phyloP scores from a whole-genome alignment of 257 asterid genomes.

The Knoxia roxburghii region DNA sequence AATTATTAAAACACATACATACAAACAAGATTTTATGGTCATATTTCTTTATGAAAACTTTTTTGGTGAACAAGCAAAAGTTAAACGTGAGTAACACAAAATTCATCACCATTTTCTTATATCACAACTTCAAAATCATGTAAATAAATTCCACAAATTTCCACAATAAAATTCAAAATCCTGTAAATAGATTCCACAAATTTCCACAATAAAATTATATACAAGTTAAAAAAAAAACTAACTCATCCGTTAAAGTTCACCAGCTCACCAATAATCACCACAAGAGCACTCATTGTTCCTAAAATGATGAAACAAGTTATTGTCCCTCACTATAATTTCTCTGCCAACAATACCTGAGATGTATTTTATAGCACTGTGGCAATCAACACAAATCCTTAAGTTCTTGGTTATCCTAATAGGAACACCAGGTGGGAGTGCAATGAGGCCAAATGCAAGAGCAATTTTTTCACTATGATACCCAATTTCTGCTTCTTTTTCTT shows the following conservation, averaged over 20 bases:
- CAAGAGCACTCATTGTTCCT: conserved; percentile 63
- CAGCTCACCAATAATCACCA: conserved; percentile 70
- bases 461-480: conserved; percentile 86
- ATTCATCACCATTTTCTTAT: no score
- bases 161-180: no score
- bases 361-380: conserved; percentile 81
- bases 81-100: no score
- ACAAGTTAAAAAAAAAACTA: no score
- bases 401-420: conserved; percentile 83
- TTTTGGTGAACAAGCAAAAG: no score
- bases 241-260: neutral
- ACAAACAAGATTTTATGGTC: no score
- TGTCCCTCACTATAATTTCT: conserved; percentile 77
- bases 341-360: conserved; percentile 60
- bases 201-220: no score
- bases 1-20: no score
- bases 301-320: conserved; percentile 64
- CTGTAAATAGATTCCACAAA: no score
- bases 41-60: no score
- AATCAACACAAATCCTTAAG: conserved; percentile 81
- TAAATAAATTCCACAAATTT: no score
- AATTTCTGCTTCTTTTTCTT: conserved; percentile 84
- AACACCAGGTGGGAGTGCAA: conserved; percentile 58
- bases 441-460: conserved; percentile 80
- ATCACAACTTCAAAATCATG: no score